These are phyloP conservation scores for Gyrodon lividus DNA, from an alignment of 768 basidiomycete genomes.

Conservation along the genomic window DNA sequence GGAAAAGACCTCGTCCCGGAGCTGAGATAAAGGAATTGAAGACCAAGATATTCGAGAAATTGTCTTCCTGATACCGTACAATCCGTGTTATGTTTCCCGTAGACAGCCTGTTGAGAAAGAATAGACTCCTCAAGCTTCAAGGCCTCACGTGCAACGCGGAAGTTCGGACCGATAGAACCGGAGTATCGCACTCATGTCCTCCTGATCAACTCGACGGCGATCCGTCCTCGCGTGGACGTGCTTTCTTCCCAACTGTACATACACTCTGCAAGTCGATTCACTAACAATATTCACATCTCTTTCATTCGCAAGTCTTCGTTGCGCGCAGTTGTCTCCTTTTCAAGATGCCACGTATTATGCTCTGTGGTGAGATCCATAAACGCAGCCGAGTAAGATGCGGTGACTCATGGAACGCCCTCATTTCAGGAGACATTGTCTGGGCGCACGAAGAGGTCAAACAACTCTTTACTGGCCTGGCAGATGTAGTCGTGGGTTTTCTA, in stretches of 20 bases:
- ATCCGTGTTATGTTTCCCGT: too few relatives aligned
- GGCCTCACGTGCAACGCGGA: too few relatives aligned
- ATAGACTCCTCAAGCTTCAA: too few relatives aligned
- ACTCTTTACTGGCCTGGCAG: constrained; percentile 65
- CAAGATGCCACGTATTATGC: constrained; percentile 30
- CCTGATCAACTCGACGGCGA: too few relatives aligned
- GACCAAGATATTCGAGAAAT: not conserved
- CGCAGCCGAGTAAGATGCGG: not conserved
- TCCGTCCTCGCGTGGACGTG: not conserved
- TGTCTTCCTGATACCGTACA: too few relatives aligned
- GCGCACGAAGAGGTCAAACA: constrained; percentile 70
- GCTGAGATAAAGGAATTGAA: constrained; percentile 5
- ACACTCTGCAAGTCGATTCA: not conserved
- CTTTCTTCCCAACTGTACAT: not conserved
- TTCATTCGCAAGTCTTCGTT: not conserved
- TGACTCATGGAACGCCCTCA: not conserved
- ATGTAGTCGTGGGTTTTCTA: constrained; percentile 66
- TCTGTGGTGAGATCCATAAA: constrained; percentile 31
- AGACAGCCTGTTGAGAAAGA: too few relatives aligned
- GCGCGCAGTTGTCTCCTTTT: not conserved
- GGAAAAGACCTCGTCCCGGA: constrained; percentile 69
- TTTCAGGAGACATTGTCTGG: constrained; percentile 71
- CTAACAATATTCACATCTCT: not conserved
- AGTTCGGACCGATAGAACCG: too few relatives aligned
- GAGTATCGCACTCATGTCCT: too few relatives aligned